A percentile compares a stretch with the other conserved stretches of the same genome.
Conservation (phyloP, 345 rosid genomes). For the Populus alba region DNA sequence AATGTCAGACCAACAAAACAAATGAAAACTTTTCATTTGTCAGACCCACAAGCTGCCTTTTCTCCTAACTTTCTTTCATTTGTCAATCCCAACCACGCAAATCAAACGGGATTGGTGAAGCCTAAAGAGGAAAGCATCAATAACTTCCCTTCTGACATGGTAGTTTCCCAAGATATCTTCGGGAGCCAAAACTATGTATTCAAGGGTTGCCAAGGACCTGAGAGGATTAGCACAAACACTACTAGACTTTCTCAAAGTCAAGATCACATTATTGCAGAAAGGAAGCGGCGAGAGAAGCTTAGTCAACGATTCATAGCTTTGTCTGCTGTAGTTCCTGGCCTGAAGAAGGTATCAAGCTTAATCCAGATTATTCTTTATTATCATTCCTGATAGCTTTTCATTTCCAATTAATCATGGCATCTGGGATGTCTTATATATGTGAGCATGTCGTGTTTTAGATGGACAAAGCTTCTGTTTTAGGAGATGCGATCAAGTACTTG, state of each 20-base stretch:
- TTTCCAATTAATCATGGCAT: neutral
- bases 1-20: slow-evolving; percentile 41
- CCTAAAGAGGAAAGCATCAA: slow-evolving; percentile 42
- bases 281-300: slow-evolving; percentile 67
- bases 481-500: slow-evolving; percentile 77
- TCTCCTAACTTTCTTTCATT: slow-evolving; percentile 31
- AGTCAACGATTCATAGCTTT: slow-evolving; percentile 62
- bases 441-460: slow-evolving; percentile 36
- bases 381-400: neutral
- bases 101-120: slow-evolving; percentile 35
- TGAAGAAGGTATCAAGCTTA: slow-evolving; percentile 50
- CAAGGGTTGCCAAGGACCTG: slow-evolving; percentile 31
- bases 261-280: slow-evolving; percentile 66
- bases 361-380: neutral
- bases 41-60: slow-evolving; percentile 29
- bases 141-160: slow-evolving; percentile 22
- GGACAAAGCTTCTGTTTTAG: slow-evolving; percentile 96
- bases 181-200: slow-evolving; percentile 35
- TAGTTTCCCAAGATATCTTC: slow-evolving; percentile 30
- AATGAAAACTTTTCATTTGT: slow-evolving; percentile 22
- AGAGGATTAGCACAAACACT: slow-evolving; percentile 24
- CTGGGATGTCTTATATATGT: neutral
- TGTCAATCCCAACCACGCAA: slow-evolving; percentile 23
- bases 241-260: slow-evolving; percentile 40
- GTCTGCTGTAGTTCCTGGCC: slow-evolving; percentile 64